Evolutionary conservation across 768 basidiomycete genomes (phyloP), one percentile per base, ranked within the genome.

Genomic region (Pisolithus tinctorius): DNA sequence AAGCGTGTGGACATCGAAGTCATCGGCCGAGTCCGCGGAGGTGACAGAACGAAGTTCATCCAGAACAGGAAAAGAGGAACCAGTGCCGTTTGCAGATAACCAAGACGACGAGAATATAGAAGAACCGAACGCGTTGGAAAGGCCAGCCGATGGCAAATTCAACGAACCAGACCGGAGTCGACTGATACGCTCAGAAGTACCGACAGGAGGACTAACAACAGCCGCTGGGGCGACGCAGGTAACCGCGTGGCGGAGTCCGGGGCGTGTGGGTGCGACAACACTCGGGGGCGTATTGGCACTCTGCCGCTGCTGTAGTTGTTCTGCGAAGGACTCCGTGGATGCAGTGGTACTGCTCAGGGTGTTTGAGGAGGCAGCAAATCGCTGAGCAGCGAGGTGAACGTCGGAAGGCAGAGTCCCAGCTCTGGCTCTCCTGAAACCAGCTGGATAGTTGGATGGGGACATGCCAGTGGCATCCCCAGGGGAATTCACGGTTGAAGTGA

Each of bases 341-440:
- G 81, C 58, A 62, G 74, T 54, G 44, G 77, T 72, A 61, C 71
- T 75, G 41, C 74, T 68, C 59, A 83, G 66, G 30, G 78, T 80
- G 68, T 69, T 78, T 25, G 83, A 78, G 52, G 83, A 76, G 30
- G 84, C 83, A 27, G 84, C 84, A 69, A 82, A 91, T 52, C 84
- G 81, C 68, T 90, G 87, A 48, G 90, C 84, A 52, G 86, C 88
- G 60, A 92, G 83, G 63, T 88, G 86, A 48, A 95, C 86, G 67
- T 94, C 94, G 59, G 93, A 95, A 71, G 94, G 94, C 63, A 97
- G 81, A 76, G 94, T 97, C 52, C 93, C 95, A 59, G 94, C 95
- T 83, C 93, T 84, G 64, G 93, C 91, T 76, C 93, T 84, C 73
- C 91, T 83, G 68, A 93, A 95, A 55, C 90, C 88, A 50, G 87